Base-by-base conservation (phyloP, 164 flowering plant genomes). In the Litsea cubeba region DNA sequence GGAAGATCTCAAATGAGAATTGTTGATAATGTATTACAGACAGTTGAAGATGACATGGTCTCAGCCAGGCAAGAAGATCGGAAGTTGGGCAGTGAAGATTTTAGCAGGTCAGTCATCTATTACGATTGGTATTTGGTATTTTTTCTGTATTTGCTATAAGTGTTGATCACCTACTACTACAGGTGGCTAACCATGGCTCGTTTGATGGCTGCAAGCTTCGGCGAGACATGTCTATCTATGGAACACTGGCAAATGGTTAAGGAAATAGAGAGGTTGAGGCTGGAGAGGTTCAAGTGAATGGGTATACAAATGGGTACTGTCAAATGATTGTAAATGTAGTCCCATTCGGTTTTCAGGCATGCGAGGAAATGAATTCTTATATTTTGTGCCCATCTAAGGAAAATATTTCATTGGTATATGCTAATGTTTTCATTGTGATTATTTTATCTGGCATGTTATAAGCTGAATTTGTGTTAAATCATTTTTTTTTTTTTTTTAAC, bases 171-270 rank as follows among this genome's bases (percentile, higher is more conserved):
- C 46, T 3, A 46, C 35, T 60, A 12, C 50, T 81, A 25, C 87
- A 95, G 97, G 86, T 88, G 79, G 93, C 83, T 93, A 79, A 93
- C 98, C 28, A 86, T 95, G 93, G 97, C 88, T 12, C 93, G 96
- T n/a, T 77, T 93, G 25, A 79, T 91, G 79, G 85, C 91, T 1
- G 72, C 80, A 7, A 95, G 98, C 72, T 91, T 76, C 79, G 97
- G 99, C 6, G 97, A 93, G 74, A 87, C 87, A 35, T 32, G 78
- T 22, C 79, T 95, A 40, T 83, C 93, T 1, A 69, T 86, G 82
- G 98, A 91, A 70, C 96, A 88, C 63, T 95, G 99, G 99, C 90
- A 90, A 83, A 86, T 90, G 96, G 97, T 85, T 1, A 91, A 86
- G 83, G 97, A 93, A 79, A 75, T 93, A 70, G 98, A 95, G 82